Percentiles rank a stretch among this genome's conserved stretches.
These are phyloP conservation scores for Pulchroboletus neoregius DNA, from an alignment of 1,284 basidiomycete species.

Conservation along the genomic window DNA sequence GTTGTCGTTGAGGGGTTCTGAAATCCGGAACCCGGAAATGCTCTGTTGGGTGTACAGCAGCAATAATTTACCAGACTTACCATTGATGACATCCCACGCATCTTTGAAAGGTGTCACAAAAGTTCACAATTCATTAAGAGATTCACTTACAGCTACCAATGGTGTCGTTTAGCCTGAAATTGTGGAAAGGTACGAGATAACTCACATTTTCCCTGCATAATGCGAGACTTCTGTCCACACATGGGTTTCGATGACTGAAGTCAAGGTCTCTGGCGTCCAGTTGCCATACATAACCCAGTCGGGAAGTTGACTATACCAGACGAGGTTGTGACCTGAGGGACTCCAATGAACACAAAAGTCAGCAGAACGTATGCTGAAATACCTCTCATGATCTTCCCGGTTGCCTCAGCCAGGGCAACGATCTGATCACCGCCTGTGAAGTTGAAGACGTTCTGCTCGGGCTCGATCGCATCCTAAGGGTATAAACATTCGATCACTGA, in stretches of 20 bases:
- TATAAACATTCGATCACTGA: background rate
- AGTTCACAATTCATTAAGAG: background rate
- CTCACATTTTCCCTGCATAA: constrained; percentile 16
- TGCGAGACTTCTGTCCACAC: constrained; percentile 16
- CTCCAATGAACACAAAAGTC: background rate
- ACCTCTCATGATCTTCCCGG: constrained; percentile 24
- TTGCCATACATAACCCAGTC: constrained; percentile 18
- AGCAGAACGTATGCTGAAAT: background rate
- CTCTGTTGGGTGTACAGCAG: background rate
- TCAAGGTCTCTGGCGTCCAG: constrained; percentile 18
- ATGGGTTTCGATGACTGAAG: constrained; percentile 19
- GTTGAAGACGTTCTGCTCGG: constrained; percentile 24
- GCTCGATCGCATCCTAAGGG: constrained; percentile 22
- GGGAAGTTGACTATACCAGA: constrained; percentile 21
- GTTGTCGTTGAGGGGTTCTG: constrained; percentile 18
- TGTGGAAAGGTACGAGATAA: background rate
- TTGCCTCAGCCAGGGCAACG: constrained; percentile 24
- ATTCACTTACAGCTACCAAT: constrained; percentile 15
- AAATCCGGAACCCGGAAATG: background rate
- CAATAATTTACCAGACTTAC: constrained; percentile 6
- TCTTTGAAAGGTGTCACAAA: constrained; percentile 10
- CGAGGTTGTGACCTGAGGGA: constrained; percentile 18
- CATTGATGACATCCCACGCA: constrained; percentile 25
- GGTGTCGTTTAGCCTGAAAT: background rate
- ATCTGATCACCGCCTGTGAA: constrained; percentile 28